Base-by-base conservation (phyloP, 495 filamentous ascomycete genomes). In the Xylaria curta region DNA sequence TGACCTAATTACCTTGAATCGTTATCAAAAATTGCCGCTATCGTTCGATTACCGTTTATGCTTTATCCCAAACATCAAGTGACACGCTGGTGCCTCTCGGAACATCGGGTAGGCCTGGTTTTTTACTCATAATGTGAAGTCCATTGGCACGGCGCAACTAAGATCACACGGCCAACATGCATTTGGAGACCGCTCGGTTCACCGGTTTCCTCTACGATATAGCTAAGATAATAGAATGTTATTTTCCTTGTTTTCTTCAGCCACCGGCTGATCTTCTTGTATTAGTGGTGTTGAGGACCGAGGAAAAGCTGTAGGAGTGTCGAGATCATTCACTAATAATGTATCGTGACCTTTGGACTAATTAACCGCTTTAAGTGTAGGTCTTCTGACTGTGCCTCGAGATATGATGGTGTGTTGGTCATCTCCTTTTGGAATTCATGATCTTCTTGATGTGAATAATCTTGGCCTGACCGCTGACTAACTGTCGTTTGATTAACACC, bases 41-140 rank as follows among this genome's bases (percentile, higher is more conserved):
- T 1, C 21, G n/a, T 33, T 31, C 40, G 15, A 49, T 49, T 9
- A 13, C 42, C 38, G 28, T n/a, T 5, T 38, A 8, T 6, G 12
- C 28, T 66, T 8, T 66, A 66, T 53, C 28, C 28, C 31, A 53
- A 66, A 53, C 46, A 33, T 65, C 44, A 21, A 13, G 5, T 56
- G 8, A 13, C 31, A 40, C 17, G 33, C 10, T 15, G 21, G 17
- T 12, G 10, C 17, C 15, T 38, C 15, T 19, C 1, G n/a, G 17
- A 21, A 19, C 2, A 60, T 60, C 7, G 33, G 21, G 56, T 56
- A 56, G 31, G 31, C 53, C 15, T 31, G 26, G n/a, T 51, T 56
- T 10, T 2, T 56, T 56, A 31, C 60, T 63, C 12, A 4, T 21
- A 46, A 40, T n/a, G 2, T 15, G 19, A 26, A 26, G 21, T 2